Evolutionary conservation across 352 stramenopile species (phyloP), one percentile per base, ranked within the genome.

Genomic region (Phytophthora ramorum): DNA sequence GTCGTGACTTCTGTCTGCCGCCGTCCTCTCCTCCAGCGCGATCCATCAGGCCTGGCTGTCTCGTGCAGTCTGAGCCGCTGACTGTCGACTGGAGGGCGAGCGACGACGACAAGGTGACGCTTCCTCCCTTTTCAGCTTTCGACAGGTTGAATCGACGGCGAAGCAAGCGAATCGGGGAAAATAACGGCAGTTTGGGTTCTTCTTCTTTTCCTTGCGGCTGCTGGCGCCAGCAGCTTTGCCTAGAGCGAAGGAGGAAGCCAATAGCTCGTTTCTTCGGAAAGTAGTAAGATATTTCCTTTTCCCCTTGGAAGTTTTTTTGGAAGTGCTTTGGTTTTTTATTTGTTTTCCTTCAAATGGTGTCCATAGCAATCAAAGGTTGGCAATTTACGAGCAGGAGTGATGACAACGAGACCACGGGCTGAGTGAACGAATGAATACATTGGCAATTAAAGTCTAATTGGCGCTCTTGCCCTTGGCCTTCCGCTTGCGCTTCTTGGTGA

Each of bases 261-360:
- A 48, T 66, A 77, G 49, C 58, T 63, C 58, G 68, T 73, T 73
- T 71, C 63, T 73, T 79, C 58, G 66, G 75, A 78, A 66, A 77
- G 60, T 77, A 76, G 51, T 78, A 83, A 81, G 48, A 81, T 78
- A 79, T 81, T 78, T 79, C 66, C 66, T 65, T 71, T 76, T 79
- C 63, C 62, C 55, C 24, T 60, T 26, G 24, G 38, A 30, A 30
- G n/a, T 45, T n/a, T n/a, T n/a, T n/a, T n/a, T 35, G 48, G 4
- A 16, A 8, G 16, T 24, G n/a, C 24, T 24, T 17, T 45, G 2
- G 38, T 44, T 20, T 8, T 41, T n/a, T n/a, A n/a, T n/a, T n/a
- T n/a, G n/a, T n/a, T n/a, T n/a, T n/a, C n/a, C n/a, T n/a, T n/a
- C n/a, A n/a, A n/a, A n/a, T n/a, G n/a, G n/a, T n/a, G n/a, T n/a